These are phyloP conservation scores for Periconia sp. DNA, from an alignment of 2,329 filamentous ascomycete genomes.

Conservation along the genomic window DNA sequence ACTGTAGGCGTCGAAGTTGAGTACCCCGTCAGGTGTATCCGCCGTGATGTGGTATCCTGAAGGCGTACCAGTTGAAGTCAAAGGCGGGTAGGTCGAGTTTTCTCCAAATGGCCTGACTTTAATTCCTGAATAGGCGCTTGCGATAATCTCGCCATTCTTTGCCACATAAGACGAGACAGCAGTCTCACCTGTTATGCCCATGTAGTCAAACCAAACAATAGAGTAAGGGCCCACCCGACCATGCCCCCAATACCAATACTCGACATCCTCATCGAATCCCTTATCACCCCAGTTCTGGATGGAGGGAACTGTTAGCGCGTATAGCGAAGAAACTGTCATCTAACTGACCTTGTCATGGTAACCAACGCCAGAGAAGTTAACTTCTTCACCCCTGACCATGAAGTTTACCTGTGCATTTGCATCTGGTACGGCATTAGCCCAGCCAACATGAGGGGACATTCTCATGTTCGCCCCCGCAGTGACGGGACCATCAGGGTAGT, in stretches of 20 bases:
- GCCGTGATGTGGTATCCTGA: background rate
- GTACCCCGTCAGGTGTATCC: background rate
- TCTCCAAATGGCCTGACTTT: background rate
- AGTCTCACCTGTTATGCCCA: background rate
- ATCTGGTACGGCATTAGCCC: background rate
- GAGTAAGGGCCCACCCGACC: background rate
- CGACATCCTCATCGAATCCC: background rate
- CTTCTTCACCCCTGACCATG: background rate
- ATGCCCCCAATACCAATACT: background rate
- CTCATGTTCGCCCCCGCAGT: slow-evolving; percentile 37
- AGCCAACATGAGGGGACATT: background rate
- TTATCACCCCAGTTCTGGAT: background rate
- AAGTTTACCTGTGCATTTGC: background rate
- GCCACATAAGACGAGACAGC: background rate
- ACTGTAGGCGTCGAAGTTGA: background rate
- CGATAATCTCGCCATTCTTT: background rate
- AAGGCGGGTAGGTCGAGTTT: background rate
- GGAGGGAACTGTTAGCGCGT: background rate
- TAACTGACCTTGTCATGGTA: background rate
- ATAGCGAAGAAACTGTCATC: background rate
- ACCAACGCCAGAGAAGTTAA: background rate
- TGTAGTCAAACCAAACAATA: background rate
- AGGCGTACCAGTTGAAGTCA: background rate
- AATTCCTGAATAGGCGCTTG: background rate
- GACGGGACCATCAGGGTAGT: slow-evolving; percentile 23